Conservation (phyloP, 1,284 basidiomycete genomes). For the Filobasidium uniguttulatum region DNA sequence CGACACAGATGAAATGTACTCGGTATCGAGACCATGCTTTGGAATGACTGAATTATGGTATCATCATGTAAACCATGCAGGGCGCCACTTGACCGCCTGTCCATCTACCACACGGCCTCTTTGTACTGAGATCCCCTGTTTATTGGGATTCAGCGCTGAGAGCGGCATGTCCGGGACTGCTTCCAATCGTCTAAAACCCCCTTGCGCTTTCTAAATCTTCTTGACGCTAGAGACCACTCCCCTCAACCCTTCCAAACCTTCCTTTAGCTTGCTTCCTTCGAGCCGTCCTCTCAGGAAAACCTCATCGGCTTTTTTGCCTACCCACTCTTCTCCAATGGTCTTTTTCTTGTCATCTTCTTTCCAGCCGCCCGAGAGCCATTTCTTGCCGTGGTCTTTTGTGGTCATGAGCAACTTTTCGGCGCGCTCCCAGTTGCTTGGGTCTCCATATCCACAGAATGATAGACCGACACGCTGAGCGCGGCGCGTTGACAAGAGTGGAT, state of each 20-base stretch:
- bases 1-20: too few species aligned
- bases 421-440: slow-evolving; percentile 14
- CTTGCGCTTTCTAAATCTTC: not conserved
- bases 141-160: too few species aligned
- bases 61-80: too few species aligned
- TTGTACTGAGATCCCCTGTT: too few species aligned
- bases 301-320: not conserved
- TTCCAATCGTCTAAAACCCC: too few species aligned
- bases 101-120: too few species aligned
- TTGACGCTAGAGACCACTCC: not conserved
- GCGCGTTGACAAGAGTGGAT: slow-evolving; percentile 11
- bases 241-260: slow-evolving; percentile 10
- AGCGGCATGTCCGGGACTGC: too few species aligned
- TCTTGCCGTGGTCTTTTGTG: slow-evolving; percentile 25
- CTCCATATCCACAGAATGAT: slow-evolving; percentile 15
- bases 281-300: slow-evolving; percentile 3
- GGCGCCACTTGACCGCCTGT: too few species aligned
- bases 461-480: slow-evolving; percentile 15
- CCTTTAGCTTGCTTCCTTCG: slow-evolving; percentile 8
- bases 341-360: slow-evolving; percentile 26
- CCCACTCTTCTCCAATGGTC: slow-evolving; percentile 12
- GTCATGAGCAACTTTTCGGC: slow-evolving; percentile 16
- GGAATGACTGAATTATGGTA: too few species aligned
- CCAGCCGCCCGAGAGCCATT: slow-evolving; percentile 30
- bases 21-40: too few species aligned